A percentile compares a stretch with the other conserved stretches of the same genome.
Evolutionary conservation across 192 early-diverging fungal genomes (phyloP).

Genomic region (Neocallimastix lanati): DNA sequence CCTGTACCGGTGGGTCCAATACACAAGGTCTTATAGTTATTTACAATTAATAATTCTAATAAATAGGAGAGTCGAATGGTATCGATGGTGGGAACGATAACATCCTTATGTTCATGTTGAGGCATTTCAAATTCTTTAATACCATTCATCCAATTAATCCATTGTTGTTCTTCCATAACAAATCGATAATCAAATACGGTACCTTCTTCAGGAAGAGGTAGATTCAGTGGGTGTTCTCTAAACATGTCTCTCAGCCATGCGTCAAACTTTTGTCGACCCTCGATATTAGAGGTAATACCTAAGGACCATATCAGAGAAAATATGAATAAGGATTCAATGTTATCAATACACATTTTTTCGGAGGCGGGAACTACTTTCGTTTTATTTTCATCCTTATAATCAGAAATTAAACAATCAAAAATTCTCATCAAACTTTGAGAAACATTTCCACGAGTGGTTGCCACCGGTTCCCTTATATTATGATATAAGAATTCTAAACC

Average conservation of each 20-base stretch:
- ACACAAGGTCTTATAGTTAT: constrained; percentile 29
- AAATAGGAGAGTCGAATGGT: constrained; percentile 31
- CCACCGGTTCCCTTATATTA: constrained; percentile 27
- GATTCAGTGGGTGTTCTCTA: constrained; percentile 10
- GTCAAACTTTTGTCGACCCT: constrained; percentile 22
- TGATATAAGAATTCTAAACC: constrained; percentile 19
- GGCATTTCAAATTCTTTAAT: constrained; percentile 26
- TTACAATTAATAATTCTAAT: constrained; percentile 20
- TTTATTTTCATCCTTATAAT: constrained; percentile 11
- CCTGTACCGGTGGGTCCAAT: constrained; percentile 43
- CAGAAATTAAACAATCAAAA: constrained; percentile 26
- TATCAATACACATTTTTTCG: not conserved
- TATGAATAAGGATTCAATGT: constrained; percentile 23
- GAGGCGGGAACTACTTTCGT: constrained; percentile 5
- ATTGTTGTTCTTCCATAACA: constrained; percentile 8
- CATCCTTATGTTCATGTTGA: constrained; percentile 31
- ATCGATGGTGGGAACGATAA: constrained; percentile 37
- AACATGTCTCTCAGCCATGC: constrained; percentile 9
- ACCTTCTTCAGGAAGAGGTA: constrained; percentile 20
- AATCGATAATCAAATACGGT: constrained; percentile 29
- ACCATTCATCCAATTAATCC: constrained; percentile 5
- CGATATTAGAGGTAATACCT: constrained; percentile 24
- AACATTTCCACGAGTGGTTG: constrained; percentile 26
- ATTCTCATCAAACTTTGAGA: constrained; percentile 25
- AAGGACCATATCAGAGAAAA: constrained; percentile 31